Evolutionary conservation across 345 rosid species (phyloP), one percentile per base, ranked within the genome.

Genomic region (Firmiana major): DNA sequence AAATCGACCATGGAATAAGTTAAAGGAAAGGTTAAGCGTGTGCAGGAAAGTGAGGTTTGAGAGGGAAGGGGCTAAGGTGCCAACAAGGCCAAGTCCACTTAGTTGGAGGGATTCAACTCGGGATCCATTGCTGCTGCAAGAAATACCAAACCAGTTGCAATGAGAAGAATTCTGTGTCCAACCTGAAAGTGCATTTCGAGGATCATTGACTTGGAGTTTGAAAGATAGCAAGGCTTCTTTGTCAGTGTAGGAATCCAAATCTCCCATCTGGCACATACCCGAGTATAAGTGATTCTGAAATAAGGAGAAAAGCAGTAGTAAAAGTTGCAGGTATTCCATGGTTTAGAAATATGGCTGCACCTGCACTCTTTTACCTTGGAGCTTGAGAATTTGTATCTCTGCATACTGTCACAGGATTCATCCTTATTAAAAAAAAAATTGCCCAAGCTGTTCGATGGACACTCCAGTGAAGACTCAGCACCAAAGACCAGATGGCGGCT

Each of bases 111-210:
- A 74, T 24, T 59, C 67, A 3, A 74, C 77, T 42, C 68, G 40
- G 68, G 43, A 74, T 3, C 55, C 58, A 59, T 74, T 74, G 42
- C 22, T 38, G 63, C 9, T 54, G 67, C 78, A 79, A 26, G 66
- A 51, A 17, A 79, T 45, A 42, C 78, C 81, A 73, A 42, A 43
- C 81, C 81, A 79, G 21, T 43, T 66, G 63, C 78, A 79, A 63
- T 79, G 81, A 21, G 81, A 79, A 43, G 77, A 38, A 11, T 79
- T 79, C 1, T 31, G 78, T 8, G 75, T 73, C 82, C 85, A 74
- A 3, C 66, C 73, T 2, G 63, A 48, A 9, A 83, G 83, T 34
- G 78, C 75, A 54, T 62, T 63, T 28, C 9, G 77, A n/a, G 85
- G 83, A 21, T 83, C 85, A 8, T 9, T 53, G 24, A 74, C 49